Conservation (phyloP, 2,329 filamentous ascomycete genomes). For the Fusarium hainanense region DNA sequence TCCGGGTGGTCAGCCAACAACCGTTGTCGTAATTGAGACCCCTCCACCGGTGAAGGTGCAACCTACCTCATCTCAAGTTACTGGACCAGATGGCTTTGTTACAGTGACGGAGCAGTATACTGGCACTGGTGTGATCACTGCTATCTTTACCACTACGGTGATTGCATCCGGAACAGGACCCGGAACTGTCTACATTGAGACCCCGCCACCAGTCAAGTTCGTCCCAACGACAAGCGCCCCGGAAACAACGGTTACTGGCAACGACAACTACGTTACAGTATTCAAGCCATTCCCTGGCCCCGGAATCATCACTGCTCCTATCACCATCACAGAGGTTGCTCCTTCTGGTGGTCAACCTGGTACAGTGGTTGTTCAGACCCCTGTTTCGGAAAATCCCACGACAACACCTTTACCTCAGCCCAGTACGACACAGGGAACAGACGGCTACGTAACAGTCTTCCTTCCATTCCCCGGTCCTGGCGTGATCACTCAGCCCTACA, state of each 20-base stretch:
- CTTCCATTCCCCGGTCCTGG: conserved; percentile 20
- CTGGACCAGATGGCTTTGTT: conserved; percentile 1
- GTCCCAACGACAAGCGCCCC: conserved; percentile 4
- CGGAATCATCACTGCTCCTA: conserved; percentile 29
- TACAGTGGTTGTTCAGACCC: conserved; percentile 28
- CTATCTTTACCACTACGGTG: conserved; percentile 27
- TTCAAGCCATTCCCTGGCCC: conserved; percentile 30
- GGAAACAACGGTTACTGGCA: conserved; percentile 19
- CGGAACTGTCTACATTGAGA: conserved; percentile 32
- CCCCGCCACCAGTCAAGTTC: conserved; percentile 22
- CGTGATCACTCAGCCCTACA: conserved; percentile 11
- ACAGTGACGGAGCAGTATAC: conserved; percentile 18
- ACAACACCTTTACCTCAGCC: background rate
- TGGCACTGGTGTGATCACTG: conserved; percentile 22
- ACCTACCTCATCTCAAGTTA: background rate
- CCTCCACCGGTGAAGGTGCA: conserved; percentile 23
- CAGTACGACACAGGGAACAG: conserved; percentile 9
- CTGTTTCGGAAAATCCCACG: background rate
- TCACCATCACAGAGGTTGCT: conserved; percentile 21
- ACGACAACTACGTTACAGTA: conserved; percentile 27
- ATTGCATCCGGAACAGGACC: conserved; percentile 17
- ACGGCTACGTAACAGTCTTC: conserved; percentile 13
- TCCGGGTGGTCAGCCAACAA: conserved; percentile 10
- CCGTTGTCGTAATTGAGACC: conserved; percentile 21
- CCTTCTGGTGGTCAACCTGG: conserved; percentile 22